Base-by-base conservation (phyloP, 1,284 basidiomycete species). In the Boletus holoroseus region DNA sequence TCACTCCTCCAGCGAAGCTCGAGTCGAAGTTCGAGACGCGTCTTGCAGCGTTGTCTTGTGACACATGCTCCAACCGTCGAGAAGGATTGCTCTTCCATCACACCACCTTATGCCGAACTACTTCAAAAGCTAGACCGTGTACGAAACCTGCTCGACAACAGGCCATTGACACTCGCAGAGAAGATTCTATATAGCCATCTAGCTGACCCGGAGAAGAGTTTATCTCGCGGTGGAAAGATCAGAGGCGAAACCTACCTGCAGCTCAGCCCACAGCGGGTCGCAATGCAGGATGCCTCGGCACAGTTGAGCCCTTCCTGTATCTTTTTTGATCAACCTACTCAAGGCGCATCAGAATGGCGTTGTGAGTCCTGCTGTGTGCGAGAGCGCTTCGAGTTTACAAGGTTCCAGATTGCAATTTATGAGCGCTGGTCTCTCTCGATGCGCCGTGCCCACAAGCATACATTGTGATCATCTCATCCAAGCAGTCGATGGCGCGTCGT, bases 261-360 rank as follows among this genome's bases (percentile, higher is more conserved):
- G 71, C 80, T 99, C 37, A 78, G 76, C 54, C 94, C 95, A 6
- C 90, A 98, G 71, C 77, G 96, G 57, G 94, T 99, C 22, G 96
- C 96, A 30, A 97, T 99, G 92, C 96, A 99, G 70, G 94, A 98
- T 72, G 96, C 96, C 38, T 97, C 94, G 43, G 96, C 96, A 44
- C 96, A 99, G 88, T 62, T 90, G 70, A 69, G 83, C 71, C 38
- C 18, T 43, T 55, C 16, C 26, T 43, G 18, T 16, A n/a, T 44
- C 35, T 40, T 39, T 38, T 37, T 44, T 44, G 11, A 48, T 43
- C 3, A 24, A 8, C 32, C 15, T 44, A 13, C 57, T 63, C 32
- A 70, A 38, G 28, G 32, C n/a, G 18, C 12, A 43, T 22, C 56
- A 88, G 86, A 68, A 90, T 90, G 87, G 86, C 88, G 20, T 61